A percentile compares a stretch with the other conserved stretches of the same genome.
Evolutionary conservation across 2,329 filamentous ascomycete species (phyloP).

Genomic region (Monascus ruber): DNA sequence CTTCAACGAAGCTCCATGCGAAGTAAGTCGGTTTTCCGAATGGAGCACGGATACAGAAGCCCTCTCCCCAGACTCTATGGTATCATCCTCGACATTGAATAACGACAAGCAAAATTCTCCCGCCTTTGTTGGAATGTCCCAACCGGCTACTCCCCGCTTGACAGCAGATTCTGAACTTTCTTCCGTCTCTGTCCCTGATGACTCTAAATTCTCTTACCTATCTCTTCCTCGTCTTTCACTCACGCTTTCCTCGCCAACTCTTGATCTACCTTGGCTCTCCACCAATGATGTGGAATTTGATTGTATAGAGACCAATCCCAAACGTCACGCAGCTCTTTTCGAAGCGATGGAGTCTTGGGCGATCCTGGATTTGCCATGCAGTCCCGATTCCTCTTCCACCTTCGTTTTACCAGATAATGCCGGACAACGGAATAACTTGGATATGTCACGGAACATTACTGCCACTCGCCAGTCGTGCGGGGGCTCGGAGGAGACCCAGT

Average conservation of each 20-base stretch:
- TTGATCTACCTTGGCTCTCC: conserved; percentile 20
- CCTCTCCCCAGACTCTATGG: conserved; percentile 25
- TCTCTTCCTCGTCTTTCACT: conserved; percentile 15
- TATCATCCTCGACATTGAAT: conserved; percentile 23
- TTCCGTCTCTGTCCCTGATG: conserved; percentile 16
- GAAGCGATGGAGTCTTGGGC: conserved; percentile 18
- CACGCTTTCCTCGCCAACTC: conserved; percentile 14
- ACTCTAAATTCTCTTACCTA: conserved; percentile 15
- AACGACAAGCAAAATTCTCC: conserved; percentile 8
- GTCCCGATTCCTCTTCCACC: conserved; percentile 11
- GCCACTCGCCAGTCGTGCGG: conserved; percentile 1
- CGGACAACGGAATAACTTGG: conserved; percentile 1
- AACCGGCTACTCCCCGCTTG: conserved; percentile 28
- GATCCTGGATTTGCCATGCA: conserved; percentile 14
- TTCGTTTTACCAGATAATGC: conserved; percentile 11
- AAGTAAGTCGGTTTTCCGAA: conserved; percentile 29
- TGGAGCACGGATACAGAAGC: conserved; percentile 29
- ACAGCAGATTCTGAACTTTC: conserved; percentile 19
- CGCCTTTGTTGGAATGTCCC: conserved; percentile 13
- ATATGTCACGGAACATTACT: not conserved
- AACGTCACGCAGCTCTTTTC: conserved; percentile 27
- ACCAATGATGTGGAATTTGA: conserved; percentile 17
- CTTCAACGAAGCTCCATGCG: conserved; percentile 15
- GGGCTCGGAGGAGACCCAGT: not conserved
- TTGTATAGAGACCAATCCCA: conserved; percentile 23